Evolutionary conservation across 2,329 filamentous ascomycete genomes (phyloP), one percentile per base, ranked within the genome.

Genomic region (Aspergillus sp.): DNA sequence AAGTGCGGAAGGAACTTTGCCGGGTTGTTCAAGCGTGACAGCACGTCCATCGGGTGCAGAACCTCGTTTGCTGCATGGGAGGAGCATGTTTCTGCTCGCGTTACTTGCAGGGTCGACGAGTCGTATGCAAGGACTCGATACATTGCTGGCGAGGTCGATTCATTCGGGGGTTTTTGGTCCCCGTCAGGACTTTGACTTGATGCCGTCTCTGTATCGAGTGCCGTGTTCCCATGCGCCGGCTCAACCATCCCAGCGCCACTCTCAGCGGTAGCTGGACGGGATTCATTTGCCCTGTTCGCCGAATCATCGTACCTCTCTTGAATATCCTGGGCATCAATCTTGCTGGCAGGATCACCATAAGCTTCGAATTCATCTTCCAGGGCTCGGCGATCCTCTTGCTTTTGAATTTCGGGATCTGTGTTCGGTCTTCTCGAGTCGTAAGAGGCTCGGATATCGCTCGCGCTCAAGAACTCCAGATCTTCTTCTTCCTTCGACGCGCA

Each of bases 1-100:
- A 66, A 61, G 34, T 61, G 55, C 3, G 55, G 55, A 2, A 66
- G 40, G 28, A 66, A 66, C 22, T 57, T 58, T n/a, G 56, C 55
- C 3, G 62, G 57, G 15, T 58, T 54, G 20, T 60, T 53, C 5
- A 67, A 43, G 8, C 48, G 53, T 12, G 54, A 44, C 5, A 67
- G 44, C 4, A 63, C 45, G 8, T 61, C 52, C n/a, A 49, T 43
- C 5, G 57, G 49, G 32, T 51, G 49, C 1, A 41, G 29, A 17
- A 34, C 31, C 8, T 53, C 46, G 12, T 44, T 39, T 4, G 44
- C 34, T 6, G 45, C 34, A 27, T 53, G 51, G 15, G 59, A 60
- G 8, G 55, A 53, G 17, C 45, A 52, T 15, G 57, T 52, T 24
- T 55, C 49, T 4, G 57, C 49, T 15, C 51, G 47, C 11, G 40